phyloP scores from a whole-genome alignment of 768 basidiomycete species.

The Pleurotus pulmonarius region DNA sequence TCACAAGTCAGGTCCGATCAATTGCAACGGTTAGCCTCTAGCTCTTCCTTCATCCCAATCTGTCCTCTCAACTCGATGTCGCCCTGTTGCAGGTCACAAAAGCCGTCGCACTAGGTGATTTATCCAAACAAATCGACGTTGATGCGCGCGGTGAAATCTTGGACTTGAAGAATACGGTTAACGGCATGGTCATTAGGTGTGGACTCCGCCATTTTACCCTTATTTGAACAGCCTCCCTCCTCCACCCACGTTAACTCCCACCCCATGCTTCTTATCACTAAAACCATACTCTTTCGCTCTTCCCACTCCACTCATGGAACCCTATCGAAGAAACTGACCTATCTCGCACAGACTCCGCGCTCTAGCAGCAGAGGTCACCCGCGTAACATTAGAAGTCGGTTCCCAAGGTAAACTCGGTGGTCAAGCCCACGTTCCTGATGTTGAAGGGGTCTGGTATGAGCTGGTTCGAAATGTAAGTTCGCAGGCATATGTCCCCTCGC shows the following conservation, averaged over 20 bases:
- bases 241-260: too few species aligned
- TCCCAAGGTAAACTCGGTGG: constrained; percentile 88
- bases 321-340: constrained; percentile 19
- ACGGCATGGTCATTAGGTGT: constrained; percentile 53
- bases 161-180: constrained; percentile 68
- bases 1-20: constrained; percentile 82
- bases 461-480: constrained; percentile 66
- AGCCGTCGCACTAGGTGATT: constrained; percentile 88
- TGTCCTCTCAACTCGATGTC: neutral
- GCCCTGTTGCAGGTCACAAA: constrained; percentile 63
- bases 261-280: too few species aligned
- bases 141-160: constrained; percentile 88
- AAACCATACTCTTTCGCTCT: too few species aligned
- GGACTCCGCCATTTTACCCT: constrained; percentile 6
- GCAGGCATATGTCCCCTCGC: neutral
- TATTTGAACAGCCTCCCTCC: constrained; percentile 25
- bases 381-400: constrained; percentile 83
- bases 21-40: constrained; percentile 51
- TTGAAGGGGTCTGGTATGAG: constrained; percentile 90
- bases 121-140: constrained; percentile 89
- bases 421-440: constrained; percentile 83
- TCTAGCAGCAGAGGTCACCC: constrained; percentile 77
- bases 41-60: neutral
- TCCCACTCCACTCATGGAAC: too few species aligned
- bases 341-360: constrained; percentile 48